phyloP scores from a whole-genome alignment of 768 basidiomycete species.

The Nevesoporus exiguus region DNA sequence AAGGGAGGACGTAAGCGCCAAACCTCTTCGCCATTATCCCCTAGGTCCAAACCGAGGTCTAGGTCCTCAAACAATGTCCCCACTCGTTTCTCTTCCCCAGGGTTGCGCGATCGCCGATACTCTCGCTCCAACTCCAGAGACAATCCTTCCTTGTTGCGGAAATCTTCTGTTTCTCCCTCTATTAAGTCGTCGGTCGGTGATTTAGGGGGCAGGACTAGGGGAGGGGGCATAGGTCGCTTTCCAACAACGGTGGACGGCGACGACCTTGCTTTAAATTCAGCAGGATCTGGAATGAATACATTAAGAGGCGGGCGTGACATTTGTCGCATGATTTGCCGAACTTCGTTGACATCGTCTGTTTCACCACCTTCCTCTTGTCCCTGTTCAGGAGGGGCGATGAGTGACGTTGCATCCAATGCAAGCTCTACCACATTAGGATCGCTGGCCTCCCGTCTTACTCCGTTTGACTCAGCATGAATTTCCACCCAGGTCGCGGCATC shows the following conservation, averaged over 20 bases:
- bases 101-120: constrained; percentile 30
- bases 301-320: constrained; percentile 37
- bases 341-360: constrained; percentile 30
- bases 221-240: constrained; percentile 53
- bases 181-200: constrained; percentile 29
- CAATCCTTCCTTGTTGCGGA: constrained; percentile 16
- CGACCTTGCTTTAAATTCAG: constrained; percentile 34
- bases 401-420: constrained; percentile 45
- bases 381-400: constrained; percentile 27
- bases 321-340: constrained; percentile 36
- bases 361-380: constrained; percentile 31
- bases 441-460: constrained; percentile 22
- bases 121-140: constrained; percentile 30
- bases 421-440: constrained; percentile 50
- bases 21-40: constrained; percentile 43
- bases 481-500: constrained; percentile 63
- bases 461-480: constrained; percentile 39
- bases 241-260: constrained; percentile 32
- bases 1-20: constrained; percentile 19
- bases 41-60: constrained; percentile 41
- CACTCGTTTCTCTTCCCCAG: constrained; percentile 42
- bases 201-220: constrained; percentile 48
- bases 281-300: constrained; percentile 42
- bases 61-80: constrained; percentile 46
- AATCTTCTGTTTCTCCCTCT: constrained; percentile 21